Base-by-base conservation (phyloP, 345 rosid species). In the Clausena lansium region DNA sequence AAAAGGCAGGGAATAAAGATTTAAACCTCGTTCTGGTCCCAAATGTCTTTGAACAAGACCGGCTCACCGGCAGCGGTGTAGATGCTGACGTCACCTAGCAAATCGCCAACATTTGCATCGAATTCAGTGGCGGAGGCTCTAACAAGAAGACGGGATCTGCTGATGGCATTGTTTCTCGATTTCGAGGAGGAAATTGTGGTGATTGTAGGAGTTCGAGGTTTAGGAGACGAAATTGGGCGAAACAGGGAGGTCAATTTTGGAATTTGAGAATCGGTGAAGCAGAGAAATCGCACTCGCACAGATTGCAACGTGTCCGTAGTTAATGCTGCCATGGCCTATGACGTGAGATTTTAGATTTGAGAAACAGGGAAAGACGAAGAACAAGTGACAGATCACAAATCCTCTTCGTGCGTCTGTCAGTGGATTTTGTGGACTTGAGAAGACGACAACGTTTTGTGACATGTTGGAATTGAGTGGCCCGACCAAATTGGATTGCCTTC, bases 21-120 rank as follows among this genome's bases (percentile, higher is more conserved):
- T 24, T 28, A 27, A 59, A 93, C 98, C 88, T 89, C 92, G 7
- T 83, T 90, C 76, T 92, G 99, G 87, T 92, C 97, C 99, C 89
- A 95, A 22, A 93, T 93, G 69, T 91, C 93, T 82, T 85, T 92
- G 78, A 95, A 83, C 75, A 83, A 39, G 67, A 95, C 90, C 0
- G 87, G 88, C 55, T 89, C 77, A 0, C 93, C 97, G 0, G 90
- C 72, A 74, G 94, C 93, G 3, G 92, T 88, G 82, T 87, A 92
- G 13, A 95, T 83, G 9, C 79, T 54, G 17, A 90, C 88, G 41
- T 93, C 98, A 0, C 91, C 89, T 71, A 95, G 91, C 35, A 79
- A 28, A 13, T 89, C 91, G 2, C 83, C 86, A 74, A 84, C 68
- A 72, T 84, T 82, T 13, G 76, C 75, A 47, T 73, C 30, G 77